Conservation (phyloP, 108 stramenopile genomes). For the Nannochloropsis oceanica region DNA sequence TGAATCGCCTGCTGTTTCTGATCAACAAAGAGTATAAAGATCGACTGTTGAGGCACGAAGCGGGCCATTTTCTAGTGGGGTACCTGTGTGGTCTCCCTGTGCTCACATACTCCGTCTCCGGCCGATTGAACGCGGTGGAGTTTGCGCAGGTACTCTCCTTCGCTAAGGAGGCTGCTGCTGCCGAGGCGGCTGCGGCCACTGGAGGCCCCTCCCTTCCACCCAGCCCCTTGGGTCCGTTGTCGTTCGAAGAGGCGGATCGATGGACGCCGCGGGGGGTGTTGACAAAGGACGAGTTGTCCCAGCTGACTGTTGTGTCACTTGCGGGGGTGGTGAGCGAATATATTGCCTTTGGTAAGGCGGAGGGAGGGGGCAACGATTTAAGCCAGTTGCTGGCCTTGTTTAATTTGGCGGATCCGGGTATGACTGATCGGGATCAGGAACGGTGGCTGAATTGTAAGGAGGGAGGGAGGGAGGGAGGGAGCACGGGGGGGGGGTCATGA, state of each 20-base stretch:
- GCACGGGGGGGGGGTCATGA: not conserved
- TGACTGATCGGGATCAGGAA: not conserved
- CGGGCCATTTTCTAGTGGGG: not conserved
- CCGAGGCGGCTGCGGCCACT: not conserved
- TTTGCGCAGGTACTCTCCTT: not conserved
- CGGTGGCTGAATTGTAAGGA: not conserved
- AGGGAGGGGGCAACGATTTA: not conserved
- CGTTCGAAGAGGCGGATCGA: not conserved
- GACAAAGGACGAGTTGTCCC: not conserved
- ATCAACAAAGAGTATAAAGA: not conserved
- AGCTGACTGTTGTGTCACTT: not conserved
- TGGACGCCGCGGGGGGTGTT: not conserved
- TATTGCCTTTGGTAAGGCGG: not conserved
- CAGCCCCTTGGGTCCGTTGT: not conserved
- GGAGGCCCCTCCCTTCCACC: not conserved
- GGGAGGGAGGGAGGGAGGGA: not conserved
- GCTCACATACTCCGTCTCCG: not conserved
- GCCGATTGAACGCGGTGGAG: not conserved
- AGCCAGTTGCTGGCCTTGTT: not conserved
- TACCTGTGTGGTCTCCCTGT: not conserved
- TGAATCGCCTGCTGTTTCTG: not conserved
- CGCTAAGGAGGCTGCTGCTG: not conserved
- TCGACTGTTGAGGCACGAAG: not conserved
- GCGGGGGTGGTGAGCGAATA: not conserved
- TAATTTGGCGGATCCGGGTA: not conserved